These are phyloP conservation scores for Cutaneotrichosporon curvatum DNA, from an alignment of 1,284 basidiomycete genomes.

Conservation along the genomic window DNA sequence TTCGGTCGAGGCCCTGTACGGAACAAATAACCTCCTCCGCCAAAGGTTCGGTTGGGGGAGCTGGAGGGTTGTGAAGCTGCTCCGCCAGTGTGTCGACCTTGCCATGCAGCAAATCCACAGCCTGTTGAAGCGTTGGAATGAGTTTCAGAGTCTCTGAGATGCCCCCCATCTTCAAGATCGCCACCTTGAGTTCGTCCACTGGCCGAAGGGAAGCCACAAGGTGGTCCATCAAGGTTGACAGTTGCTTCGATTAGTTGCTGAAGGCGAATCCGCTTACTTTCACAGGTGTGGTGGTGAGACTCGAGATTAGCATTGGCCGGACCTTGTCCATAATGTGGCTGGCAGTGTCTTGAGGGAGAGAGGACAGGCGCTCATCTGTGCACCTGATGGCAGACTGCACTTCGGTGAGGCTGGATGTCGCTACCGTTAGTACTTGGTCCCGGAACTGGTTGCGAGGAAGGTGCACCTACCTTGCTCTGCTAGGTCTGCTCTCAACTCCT, in stretches of 20 bases:
- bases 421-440: conserved; percentile 2
- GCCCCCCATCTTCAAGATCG: conserved; percentile 8
- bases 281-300: not conserved
- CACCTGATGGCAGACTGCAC: no score
- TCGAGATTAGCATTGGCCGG: not conserved
- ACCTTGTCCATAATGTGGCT: not conserved
- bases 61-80: not conserved
- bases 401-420: conserved; percentile 4
- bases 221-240: conserved; percentile 16
- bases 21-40: no score
- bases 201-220: conserved; percentile 19
- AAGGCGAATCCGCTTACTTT: not conserved
- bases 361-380: no score
- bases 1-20: no score
- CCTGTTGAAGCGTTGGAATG: not conserved
- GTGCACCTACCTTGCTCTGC: conserved; percentile 19
- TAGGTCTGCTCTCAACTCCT: conserved; percentile 30
- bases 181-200: conserved; percentile 13
- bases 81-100: conserved; percentile 3
- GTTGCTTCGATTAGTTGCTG: conserved; percentile 3
- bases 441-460: not conserved
- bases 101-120: conserved; percentile 1
- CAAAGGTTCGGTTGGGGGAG: no score
- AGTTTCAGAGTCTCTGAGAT: conserved; percentile 1
- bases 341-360: no score